phyloP scores from a whole-genome alignment of 306 rosid genomes.

The Clitoria ternatea region DNA sequence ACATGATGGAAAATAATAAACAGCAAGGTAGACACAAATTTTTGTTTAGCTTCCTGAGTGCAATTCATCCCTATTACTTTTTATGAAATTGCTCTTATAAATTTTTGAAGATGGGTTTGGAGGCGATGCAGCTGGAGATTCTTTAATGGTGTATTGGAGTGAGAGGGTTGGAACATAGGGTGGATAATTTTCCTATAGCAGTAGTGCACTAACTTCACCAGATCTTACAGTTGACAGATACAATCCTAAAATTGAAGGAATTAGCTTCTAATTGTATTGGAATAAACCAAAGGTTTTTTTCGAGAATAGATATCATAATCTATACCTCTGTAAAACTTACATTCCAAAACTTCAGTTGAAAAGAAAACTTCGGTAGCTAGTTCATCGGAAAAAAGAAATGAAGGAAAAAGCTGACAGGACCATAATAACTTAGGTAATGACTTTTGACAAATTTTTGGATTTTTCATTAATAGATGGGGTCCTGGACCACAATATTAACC shows the following conservation, averaged over 20 bases:
- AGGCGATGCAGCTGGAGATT: background rate
- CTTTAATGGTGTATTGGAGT: conserved; percentile 11
- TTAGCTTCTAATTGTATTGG: background rate
- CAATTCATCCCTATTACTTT: background rate
- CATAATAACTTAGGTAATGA: background rate
- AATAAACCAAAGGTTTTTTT: background rate
- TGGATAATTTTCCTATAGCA: background rate
- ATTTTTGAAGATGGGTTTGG: background rate
- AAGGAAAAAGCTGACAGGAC: background rate
- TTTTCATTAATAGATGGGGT: background rate
- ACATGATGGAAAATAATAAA: conserved; percentile 72
- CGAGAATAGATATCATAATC: background rate
- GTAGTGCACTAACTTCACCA: background rate
- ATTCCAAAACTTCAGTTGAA: background rate
- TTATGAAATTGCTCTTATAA: background rate
- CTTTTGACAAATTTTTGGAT: background rate
- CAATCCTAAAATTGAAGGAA: background rate
- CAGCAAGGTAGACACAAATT: conserved; percentile 56
- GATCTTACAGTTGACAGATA: conserved; percentile 4
- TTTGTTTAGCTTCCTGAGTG: background rate
- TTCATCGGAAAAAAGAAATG: background rate
- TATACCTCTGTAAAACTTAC: background rate
- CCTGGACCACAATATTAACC: background rate
- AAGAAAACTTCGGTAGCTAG: conserved; percentile 2
- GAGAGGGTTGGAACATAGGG: background rate